A percentile compares a stretch with the other conserved stretches of the same genome.
These are phyloP conservation scores for Beauveria asiatica DNA, from an alignment of 2,329 filamentous ascomycete genomes.

Conservation along the genomic window DNA sequence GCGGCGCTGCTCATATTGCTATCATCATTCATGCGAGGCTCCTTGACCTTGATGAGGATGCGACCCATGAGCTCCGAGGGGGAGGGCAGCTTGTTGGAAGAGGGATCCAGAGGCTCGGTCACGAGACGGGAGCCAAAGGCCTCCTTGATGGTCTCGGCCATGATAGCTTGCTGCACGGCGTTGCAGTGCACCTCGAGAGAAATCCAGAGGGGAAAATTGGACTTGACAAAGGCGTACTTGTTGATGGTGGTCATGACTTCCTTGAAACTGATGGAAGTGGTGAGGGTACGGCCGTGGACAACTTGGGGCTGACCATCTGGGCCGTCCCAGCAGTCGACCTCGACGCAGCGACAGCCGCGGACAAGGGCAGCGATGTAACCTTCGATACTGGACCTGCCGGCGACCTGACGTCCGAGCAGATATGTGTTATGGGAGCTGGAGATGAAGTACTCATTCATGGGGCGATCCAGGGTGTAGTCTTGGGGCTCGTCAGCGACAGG, in stretches of 20 bases:
- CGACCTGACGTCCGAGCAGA: conserved; percentile 81
- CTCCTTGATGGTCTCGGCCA: conserved; percentile 84
- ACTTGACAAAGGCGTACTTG: conserved; percentile 84
- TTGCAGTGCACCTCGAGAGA: conserved; percentile 95
- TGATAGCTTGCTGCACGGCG: conserved; percentile 69
- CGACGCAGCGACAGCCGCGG: conserved; percentile 86
- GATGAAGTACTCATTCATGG: conserved; percentile 94
- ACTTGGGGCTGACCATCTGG: conserved; percentile 80
- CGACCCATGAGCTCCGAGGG: conserved; percentile 77
- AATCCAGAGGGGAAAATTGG: conserved; percentile 83
- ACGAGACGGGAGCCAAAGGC: conserved; percentile 76
- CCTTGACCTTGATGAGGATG: conserved; percentile 92
- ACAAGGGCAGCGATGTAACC: conserved; percentile 86
- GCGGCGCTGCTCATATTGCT: conserved; percentile 35
- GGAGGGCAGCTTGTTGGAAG: conserved; percentile 63
- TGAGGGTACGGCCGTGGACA: conserved; percentile 83
- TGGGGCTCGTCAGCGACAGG: conserved; percentile 54
- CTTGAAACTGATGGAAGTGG: conserved; percentile 77
- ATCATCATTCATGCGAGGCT: conserved; percentile 45
- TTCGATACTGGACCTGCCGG: conserved; percentile 84
- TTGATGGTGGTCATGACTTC: conserved; percentile 91
- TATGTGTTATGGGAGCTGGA: conserved; percentile 99
- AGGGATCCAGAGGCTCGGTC: conserved; percentile 62
- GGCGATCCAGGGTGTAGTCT: conserved; percentile 62
- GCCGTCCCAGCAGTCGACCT: conserved; percentile 98